Evolutionary conservation across 371 early-diverging fungal species (phyloP), one percentile per base, ranked within the genome.

Genomic region (Coemansia sp.): DNA sequence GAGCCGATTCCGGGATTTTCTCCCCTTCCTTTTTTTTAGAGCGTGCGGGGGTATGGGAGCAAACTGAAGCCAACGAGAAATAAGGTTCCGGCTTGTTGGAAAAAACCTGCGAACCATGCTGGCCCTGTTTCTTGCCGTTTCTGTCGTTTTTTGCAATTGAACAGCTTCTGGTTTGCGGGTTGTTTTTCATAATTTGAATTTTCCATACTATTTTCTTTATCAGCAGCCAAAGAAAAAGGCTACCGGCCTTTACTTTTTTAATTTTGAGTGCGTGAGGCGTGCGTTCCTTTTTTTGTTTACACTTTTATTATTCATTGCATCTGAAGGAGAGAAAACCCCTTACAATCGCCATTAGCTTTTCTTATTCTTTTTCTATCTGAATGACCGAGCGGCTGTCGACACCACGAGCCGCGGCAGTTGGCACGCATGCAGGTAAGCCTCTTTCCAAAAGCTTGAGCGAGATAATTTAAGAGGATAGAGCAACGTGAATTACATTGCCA

Each of bases 251-350:
- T 29, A 5, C 16, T 12, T 44, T 24, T 49, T 32, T n/a, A 16
- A 4, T 48, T 47, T 18, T 18, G 24, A 24, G 24, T 24, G 24
- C 24, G 24, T 1, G 24, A 24, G 24, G 24, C 24, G 24, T 24
- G 24, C 24, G 24, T 24, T 24, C 24, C 24, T 46, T 32, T 37
- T 61, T 53, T 53, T 50, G 60, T 53, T 62, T 62, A 44, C 44
- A 44, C 36, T 44, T 55, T 37, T 29, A 42, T 43, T 43, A 29
- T 32, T 4, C 16, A 37, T 53, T 53, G 10, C 42, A 31, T 24
- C 24, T 24, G 24, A 24, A 24, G 24, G 24, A 24, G 24, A 24
- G 24, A 24, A 24, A 24, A 34, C 44, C 24, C 24, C 24, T 14
- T 11, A 38, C 12, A 38, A n/a, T 24, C 7, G 18, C 54, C 18